Evolutionary conservation across 192 early-diverging fungal species (phyloP).

Genomic region (Mortierella claussenii): DNA sequence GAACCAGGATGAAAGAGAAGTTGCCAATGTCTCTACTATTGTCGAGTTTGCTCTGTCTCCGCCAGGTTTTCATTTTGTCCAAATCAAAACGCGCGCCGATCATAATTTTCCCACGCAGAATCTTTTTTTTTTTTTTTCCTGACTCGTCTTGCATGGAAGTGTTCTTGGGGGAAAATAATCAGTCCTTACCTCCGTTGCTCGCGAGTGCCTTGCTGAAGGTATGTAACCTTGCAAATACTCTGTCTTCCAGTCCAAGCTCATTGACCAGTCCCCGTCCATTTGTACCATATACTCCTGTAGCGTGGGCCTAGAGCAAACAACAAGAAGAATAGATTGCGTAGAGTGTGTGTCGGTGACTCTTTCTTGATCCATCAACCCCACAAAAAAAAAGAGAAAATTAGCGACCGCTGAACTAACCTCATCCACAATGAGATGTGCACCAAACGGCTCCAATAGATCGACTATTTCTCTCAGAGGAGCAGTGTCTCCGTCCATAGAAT

Average conservation of each 20-base stretch:
- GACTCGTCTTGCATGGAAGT: too few species aligned
- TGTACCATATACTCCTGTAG: constrained; percentile 79
- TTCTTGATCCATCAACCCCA: constrained; percentile 7
- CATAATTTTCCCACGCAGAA: too few species aligned
- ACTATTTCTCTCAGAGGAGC: constrained; percentile 76
- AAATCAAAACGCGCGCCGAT: too few species aligned
- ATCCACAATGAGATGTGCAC: constrained; percentile 79
- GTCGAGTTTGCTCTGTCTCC: too few species aligned
- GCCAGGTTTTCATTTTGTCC: too few species aligned
- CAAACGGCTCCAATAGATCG: constrained; percentile 54
- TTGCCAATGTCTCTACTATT: too few species aligned
- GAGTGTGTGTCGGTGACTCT: not conserved
- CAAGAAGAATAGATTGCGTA: not conserved
- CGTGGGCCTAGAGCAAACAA: constrained; percentile 75
- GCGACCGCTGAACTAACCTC: constrained; percentile 59
- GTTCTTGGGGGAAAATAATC: not conserved
- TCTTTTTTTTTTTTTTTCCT: too few species aligned
- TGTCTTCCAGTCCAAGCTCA: constrained; percentile 68
- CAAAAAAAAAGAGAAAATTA: constrained; percentile 26
- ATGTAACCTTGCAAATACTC: constrained; percentile 79
- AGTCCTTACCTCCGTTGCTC: constrained; percentile 75
- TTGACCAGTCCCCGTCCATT: constrained; percentile 75
- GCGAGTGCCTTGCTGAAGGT: constrained; percentile 89
- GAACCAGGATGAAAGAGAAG: too few species aligned
- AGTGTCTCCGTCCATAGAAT: constrained; percentile 88